Percentiles rank a stretch among this genome's conserved stretches.
Conservation (phyloP, 768 basidiomycete species). For the Panellus pusillus region DNA sequence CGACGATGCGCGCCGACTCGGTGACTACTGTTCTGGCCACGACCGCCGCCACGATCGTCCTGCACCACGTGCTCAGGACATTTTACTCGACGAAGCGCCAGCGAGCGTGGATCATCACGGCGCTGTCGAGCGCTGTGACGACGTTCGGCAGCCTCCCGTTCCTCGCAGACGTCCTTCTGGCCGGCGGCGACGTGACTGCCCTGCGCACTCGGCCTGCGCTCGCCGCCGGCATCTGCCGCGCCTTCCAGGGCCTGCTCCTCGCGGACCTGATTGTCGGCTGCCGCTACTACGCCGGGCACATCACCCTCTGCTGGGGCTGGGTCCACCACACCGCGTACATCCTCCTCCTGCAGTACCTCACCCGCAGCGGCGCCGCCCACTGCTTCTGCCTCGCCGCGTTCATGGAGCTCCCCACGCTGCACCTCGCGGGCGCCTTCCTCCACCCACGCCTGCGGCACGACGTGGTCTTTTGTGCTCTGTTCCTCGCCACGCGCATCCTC, state of each 20-base stretch:
- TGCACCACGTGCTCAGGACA: constrained; percentile 33
- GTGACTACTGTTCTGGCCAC: background rate
- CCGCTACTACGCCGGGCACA: constrained; percentile 44
- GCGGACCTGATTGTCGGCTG: constrained; percentile 46
- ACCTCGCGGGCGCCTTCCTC: constrained; percentile 7
- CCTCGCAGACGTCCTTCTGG: constrained; percentile 28
- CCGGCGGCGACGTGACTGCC: constrained; percentile 28
- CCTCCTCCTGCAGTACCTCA: constrained; percentile 38
- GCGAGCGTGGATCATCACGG: constrained; percentile 48
- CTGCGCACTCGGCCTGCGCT: constrained; percentile 23
- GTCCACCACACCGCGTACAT: constrained; percentile 49
- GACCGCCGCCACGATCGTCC: background rate
- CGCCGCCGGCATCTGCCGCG: constrained; percentile 30
- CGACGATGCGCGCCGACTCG: too few relatives aligned
- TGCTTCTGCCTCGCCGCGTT: constrained; percentile 44
- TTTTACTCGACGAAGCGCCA: constrained; percentile 39
- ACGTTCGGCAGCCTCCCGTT: constrained; percentile 42
- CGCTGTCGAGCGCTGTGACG: constrained; percentile 41
- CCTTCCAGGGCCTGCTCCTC: constrained; percentile 50
- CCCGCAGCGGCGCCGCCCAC: constrained; percentile 35
- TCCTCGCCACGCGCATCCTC: constrained; percentile 6
- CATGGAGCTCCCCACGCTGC: constrained; percentile 40
- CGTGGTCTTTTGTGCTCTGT: constrained; percentile 3
- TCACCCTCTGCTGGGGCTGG: constrained; percentile 58
- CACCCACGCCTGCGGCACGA: constrained; percentile 8